Conservation (phyloP, 208 protist species). For the Wallacemonas sp. region DNA sequence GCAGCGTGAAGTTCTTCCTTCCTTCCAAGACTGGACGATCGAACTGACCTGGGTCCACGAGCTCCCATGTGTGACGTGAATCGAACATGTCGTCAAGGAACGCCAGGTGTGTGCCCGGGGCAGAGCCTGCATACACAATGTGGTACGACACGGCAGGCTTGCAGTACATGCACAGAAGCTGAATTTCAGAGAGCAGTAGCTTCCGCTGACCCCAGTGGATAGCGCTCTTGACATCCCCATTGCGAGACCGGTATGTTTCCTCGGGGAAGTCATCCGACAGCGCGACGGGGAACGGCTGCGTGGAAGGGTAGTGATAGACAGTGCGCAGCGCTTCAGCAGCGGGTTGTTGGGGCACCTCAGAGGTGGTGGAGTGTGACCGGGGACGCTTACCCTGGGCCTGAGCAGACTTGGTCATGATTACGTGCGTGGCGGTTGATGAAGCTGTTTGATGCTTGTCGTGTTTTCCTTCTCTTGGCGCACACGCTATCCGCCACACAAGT, state of each 20-base stretch:
- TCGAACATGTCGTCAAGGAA: slow-evolving; percentile 91
- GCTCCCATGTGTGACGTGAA: slow-evolving; percentile 87
- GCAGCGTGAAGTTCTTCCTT: slow-evolving; percentile 73
- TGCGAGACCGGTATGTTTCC: slow-evolving; percentile 83
- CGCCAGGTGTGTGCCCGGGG: slow-evolving; percentile 92
- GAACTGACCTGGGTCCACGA: slow-evolving; percentile 94
- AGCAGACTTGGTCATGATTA: neutral
- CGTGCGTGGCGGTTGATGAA: neutral
- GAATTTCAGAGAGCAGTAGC: slow-evolving; percentile 94
- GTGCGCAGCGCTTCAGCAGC: slow-evolving; percentile 2
- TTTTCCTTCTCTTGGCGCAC: neutral
- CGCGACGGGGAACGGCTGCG: slow-evolving; percentile 62
- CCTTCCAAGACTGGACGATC: slow-evolving; percentile 52
- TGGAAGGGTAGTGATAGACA: slow-evolving; percentile 83
- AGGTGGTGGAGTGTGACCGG: neutral
- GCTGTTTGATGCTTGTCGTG: too few relatives aligned
- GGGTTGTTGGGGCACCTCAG: neutral
- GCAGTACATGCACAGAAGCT: slow-evolving; percentile 89
- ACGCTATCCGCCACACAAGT: neutral
- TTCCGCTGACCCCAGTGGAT: slow-evolving; percentile 97
- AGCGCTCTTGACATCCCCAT: slow-evolving; percentile 82
- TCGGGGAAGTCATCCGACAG: slow-evolving; percentile 68
- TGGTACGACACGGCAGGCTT: slow-evolving; percentile 72
- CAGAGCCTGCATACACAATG: slow-evolving; percentile 94
- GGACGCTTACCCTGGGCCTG: neutral